Conservation (phyloP, 805 yeast genomes). For the Saccharomycopsis sp. region DNA sequence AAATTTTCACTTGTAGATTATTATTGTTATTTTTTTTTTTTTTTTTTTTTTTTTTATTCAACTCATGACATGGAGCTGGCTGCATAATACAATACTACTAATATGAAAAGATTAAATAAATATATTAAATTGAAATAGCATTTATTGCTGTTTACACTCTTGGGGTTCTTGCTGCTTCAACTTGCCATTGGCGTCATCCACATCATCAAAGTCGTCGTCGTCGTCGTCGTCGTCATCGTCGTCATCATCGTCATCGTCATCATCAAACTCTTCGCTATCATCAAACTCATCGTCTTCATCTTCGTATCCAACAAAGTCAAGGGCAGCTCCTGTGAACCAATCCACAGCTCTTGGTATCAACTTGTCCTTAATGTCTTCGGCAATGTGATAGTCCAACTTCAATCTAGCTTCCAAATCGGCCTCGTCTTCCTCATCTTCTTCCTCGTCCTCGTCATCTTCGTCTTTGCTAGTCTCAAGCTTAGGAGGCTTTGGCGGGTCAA, state of each 20-base stretch:
- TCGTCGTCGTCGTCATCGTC: conserved; percentile 58
- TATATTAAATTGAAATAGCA: not conserved
- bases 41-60: not conserved
- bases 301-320: conserved; percentile 41
- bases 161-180: conserved; percentile 51
- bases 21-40: too few relatives aligned
- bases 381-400: conserved; percentile 89
- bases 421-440: conserved; percentile 55
- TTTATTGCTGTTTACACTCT: conserved; percentile 54
- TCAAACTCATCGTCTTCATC: conserved; percentile 39
- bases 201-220: conserved; percentile 33
- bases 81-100: not conserved
- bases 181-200: too few relatives aligned
- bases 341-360: conserved; percentile 93
- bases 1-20: too few relatives aligned
- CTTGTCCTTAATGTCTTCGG: conserved; percentile 93
- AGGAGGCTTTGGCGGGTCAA: conserved; percentile 84
- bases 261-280: conserved; percentile 55
- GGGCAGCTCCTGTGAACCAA: conserved; percentile 97
- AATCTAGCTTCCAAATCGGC: conserved; percentile 74
- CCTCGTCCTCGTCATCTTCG: conserved; percentile 55
- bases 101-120: not conserved
- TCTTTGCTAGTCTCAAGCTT: conserved; percentile 39
- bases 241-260: conserved; percentile 52
- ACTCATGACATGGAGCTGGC: too few relatives aligned